These are phyloP conservation scores for Lactifluus subvellereus DNA, from an alignment of 768 basidiomycete species.

Conservation along the genomic window DNA sequence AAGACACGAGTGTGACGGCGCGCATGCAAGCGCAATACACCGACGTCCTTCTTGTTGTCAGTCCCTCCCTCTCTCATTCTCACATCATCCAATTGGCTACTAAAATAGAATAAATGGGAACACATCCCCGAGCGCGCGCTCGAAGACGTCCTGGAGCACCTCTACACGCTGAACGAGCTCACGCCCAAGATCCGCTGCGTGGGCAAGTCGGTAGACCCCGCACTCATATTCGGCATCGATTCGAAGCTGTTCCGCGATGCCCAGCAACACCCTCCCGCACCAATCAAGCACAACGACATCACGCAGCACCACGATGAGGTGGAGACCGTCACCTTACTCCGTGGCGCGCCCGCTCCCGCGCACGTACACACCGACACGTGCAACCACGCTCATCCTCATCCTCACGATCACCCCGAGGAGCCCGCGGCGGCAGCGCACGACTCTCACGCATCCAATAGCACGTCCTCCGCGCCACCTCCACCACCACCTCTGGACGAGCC, in stretches of 20 bases:
- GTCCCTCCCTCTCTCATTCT: constrained; percentile 28
- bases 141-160: constrained; percentile 80
- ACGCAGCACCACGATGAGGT: constrained; percentile 73
- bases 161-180: constrained; percentile 82
- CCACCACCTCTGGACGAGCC: constrained; percentile 32
- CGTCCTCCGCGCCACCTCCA: not conserved
- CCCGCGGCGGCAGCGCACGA: not conserved
- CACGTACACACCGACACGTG: constrained; percentile 18
- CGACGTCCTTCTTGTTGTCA: constrained; percentile 79
- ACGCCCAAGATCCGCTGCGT: constrained; percentile 80
- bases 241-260: constrained; percentile 60
- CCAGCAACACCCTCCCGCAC: not conserved
- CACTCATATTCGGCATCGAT: constrained; percentile 83
- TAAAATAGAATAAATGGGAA: constrained; percentile 81
- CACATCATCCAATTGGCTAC: not conserved
- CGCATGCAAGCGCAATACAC: constrained; percentile 96
- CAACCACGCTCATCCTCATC: not conserved
- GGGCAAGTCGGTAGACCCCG: constrained; percentile 63
- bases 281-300: constrained; percentile 20
- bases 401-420: not conserved
- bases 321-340: constrained; percentile 64
- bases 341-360: constrained; percentile 32
- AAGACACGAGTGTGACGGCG: constrained; percentile 87
- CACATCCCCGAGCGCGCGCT: constrained; percentile 70
- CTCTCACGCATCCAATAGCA: not conserved